Conservation (phyloP, 176 grass and related monocot species). For the Tillandsia fasciculata region DNA sequence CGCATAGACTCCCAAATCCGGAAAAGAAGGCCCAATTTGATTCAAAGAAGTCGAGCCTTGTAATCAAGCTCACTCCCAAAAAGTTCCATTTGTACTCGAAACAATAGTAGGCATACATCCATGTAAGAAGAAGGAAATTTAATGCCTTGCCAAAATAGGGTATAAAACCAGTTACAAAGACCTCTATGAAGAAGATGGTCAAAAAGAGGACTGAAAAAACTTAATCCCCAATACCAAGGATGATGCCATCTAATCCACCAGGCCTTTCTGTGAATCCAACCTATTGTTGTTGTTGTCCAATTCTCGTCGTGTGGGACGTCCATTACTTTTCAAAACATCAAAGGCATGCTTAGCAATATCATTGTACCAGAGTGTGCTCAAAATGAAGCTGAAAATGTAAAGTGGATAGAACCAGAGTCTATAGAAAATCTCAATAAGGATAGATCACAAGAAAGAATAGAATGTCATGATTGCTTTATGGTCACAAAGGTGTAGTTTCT, state of each 20-base stretch:
- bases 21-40: slow-evolving; percentile 99
- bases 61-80: slow-evolving; percentile 65
- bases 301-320: slow-evolving; percentile 23
- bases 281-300: slow-evolving; percentile 26
- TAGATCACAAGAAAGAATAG: slow-evolving; percentile 58
- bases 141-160: slow-evolving; percentile 75
- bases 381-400: slow-evolving; percentile 84
- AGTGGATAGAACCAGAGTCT: slow-evolving; percentile 95
- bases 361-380: slow-evolving; percentile 83
- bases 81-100: slow-evolving; percentile 99
- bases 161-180: slow-evolving; percentile 66
- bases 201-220: slow-evolving; percentile 76
- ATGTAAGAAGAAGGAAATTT: slow-evolving; percentile 82
- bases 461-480: slow-evolving; percentile 23
- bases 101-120: slow-evolving; percentile 98
- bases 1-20: slow-evolving; percentile 86
- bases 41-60: slow-evolving; percentile 82
- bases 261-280: slow-evolving; percentile 26
- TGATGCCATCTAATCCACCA: slow-evolving; percentile 84
- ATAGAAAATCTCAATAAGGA: slow-evolving; percentile 81
- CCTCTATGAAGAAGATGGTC: slow-evolving; percentile 94
- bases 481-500: slow-evolving; percentile 31
- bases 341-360: slow-evolving; percentile 93
- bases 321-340: slow-evolving; percentile 63
- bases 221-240: slow-evolving; percentile 79